These are phyloP conservation scores for Cyclotella cryptica DNA, from an alignment of 108 stramenopile species.

Conservation along the genomic window DNA sequence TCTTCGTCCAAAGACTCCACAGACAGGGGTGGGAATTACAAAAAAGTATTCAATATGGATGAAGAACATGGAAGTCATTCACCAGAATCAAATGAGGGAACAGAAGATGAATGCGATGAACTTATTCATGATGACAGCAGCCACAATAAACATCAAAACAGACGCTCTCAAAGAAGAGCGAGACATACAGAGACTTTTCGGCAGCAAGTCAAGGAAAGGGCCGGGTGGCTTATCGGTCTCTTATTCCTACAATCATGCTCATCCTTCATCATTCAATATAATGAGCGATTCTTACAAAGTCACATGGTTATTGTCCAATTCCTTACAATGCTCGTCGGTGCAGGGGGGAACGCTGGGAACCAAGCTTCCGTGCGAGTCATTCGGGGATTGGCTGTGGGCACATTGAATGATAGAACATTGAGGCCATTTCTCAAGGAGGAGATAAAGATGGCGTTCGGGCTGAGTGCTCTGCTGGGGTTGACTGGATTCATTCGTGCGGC, in stretches of 20 bases:
- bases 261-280: conserved; percentile 81
- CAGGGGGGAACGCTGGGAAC: conserved; percentile 92
- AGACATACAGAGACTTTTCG: conserved; percentile 62
- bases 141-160: conserved; percentile 46
- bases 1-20: neutral
- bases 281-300: conserved; percentile 79
- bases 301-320: conserved; percentile 90
- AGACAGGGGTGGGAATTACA: conserved; percentile 24
- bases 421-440: conserved; percentile 69
- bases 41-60: conserved; percentile 25
- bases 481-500: conserved; percentile 78
- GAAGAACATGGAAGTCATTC: conserved; percentile 20
- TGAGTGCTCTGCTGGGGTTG: conserved; percentile 68
- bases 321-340: conserved; percentile 93
- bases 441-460: conserved; percentile 73
- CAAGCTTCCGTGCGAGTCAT: conserved; percentile 91
- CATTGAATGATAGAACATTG: conserved; percentile 66
- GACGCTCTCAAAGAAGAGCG: conserved; percentile 1
- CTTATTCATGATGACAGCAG: conserved; percentile 50
- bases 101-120: conserved; percentile 22
- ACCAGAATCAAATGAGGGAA: conserved; percentile 17
- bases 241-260: conserved; percentile 85
- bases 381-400: conserved; percentile 82
- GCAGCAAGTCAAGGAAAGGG: conserved; percentile 77
- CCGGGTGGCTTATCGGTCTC: conserved; percentile 88